A percentile compares a stretch with the other conserved stretches of the same genome.
These are phyloP conservation scores for Rhodomyrtus tomentosa DNA, from an alignment of 345 rosid species.

Conservation along the genomic window DNA sequence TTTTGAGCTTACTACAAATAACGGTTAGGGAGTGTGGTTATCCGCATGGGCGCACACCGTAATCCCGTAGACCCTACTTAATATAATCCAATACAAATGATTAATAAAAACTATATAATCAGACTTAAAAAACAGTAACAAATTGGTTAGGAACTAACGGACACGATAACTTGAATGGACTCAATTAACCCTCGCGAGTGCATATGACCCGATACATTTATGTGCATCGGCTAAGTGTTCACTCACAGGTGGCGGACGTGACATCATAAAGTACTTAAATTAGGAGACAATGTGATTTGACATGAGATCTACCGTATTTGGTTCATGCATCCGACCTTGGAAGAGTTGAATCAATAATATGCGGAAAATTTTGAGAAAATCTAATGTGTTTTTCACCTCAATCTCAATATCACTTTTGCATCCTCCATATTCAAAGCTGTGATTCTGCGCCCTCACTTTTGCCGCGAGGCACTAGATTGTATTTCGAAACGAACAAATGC, in stretches of 20 bases:
- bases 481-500: not conserved
- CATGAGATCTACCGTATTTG: not conserved
- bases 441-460: not conserved
- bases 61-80: too few relatives aligned
- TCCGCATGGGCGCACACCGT: too few relatives aligned
- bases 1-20: too few relatives aligned
- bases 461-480: not conserved
- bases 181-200: not conserved
- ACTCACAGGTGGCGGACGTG: not conserved
- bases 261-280: not conserved
- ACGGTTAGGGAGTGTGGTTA: too few relatives aligned
- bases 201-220: not conserved
- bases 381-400: not conserved
- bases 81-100: too few relatives aligned
- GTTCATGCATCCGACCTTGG: not conserved
- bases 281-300: not conserved
- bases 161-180: not conserved
- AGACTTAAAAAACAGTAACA: too few relatives aligned
- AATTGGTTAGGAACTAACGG: rapidly evolving
- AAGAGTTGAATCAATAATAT: not conserved
- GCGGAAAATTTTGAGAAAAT: not conserved
- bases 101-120: too few relatives aligned
- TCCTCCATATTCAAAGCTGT: not conserved
- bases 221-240: not conserved
- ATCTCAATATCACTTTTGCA: not conserved